Percentiles rank a stretch among this genome's conserved stretches.
Conservation (phyloP, 345 rosid genomes). For the Ceriops decandra region DNA sequence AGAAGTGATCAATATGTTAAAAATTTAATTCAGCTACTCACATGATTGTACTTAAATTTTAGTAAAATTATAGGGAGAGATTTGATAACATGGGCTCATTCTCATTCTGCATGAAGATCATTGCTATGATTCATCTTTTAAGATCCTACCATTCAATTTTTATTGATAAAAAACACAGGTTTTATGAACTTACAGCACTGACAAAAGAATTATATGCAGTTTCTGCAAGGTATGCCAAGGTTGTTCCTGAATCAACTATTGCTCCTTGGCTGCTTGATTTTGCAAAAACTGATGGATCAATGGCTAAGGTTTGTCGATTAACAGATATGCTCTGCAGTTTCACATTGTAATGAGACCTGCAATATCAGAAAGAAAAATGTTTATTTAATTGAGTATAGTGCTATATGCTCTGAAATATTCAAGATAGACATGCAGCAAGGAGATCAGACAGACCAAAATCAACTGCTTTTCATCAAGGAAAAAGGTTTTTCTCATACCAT, state of each 20-base stretch:
- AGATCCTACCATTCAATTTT: neutral
- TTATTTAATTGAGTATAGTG: constrained; percentile 3
- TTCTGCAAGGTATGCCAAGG: constrained; percentile 88
- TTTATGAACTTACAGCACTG: constrained; percentile 58
- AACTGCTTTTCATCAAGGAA: neutral
- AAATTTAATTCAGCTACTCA: neutral
- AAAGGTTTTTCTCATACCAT: neutral
- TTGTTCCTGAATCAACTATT: constrained; percentile 92
- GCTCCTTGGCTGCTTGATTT: constrained; percentile 74
- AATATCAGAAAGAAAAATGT: constrained; percentile 22
- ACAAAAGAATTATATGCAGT: constrained; percentile 66
- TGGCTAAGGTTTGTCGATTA: constrained; percentile 52
- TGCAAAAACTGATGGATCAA: constrained; percentile 66
- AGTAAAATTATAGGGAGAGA: neutral
- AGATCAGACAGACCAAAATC: neutral
- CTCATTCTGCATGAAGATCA: neutral
- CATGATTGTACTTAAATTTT: neutral
- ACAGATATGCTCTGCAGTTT: constrained; percentile 85
- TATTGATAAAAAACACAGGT: neutral
- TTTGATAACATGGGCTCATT: too few relatives aligned
- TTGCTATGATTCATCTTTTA: neutral
- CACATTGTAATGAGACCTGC: constrained; percentile 97
- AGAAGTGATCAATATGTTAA: constrained; percentile 2
- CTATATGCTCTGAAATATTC: neutral
- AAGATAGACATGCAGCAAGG: neutral